Evolutionary conservation across 1,284 basidiomycete species (phyloP), one percentile per base, ranked within the genome.

Genomic region (Malassezia furfur): DNA sequence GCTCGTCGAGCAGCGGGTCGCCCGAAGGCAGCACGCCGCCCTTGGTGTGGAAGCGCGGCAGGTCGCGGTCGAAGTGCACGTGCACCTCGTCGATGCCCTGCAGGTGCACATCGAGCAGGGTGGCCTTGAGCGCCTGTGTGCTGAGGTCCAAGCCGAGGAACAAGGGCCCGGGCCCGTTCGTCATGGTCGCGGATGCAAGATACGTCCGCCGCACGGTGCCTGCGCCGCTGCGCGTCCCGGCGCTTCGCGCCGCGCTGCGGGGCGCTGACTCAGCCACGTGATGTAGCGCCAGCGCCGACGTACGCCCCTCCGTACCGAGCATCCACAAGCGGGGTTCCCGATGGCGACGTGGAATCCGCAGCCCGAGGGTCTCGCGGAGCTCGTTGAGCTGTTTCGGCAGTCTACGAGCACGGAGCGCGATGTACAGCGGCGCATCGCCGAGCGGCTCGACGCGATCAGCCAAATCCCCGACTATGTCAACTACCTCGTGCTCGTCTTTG

Each of bases 401-500:
- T 71, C 68, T 10, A 67, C 67, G 25, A 66, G 61, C 41, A 61
- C 67, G 5, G 62, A 68, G 40, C 59, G 60, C 44, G 65, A 67
- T 47, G 64, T 65, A 17, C 68, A 71, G 47, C 59, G 67, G 38
- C 57, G 60, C 15, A 69, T 71, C 44, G 67, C 68, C 3, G 50
- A 71, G 62, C 66, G 69, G 11, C 62, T 72, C 35, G 69, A 72
- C 34, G 52, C 64, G 1, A 58, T 70, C 39, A 64, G 65, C 57
- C 60, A 64, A 43, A 64, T 70, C 31, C 69, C 69, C 46, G 69
- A 72, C 50, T 98, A 96, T 77, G 86, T 93, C 62, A 91, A 87
- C 63, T 98, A 99, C 81, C 84, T 98, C 59, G 87, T 87, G 41
- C 89, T 93, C 76, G 90, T 96, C 77, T 94, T 68, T 61, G 85